A percentile compares a stretch with the other conserved stretches of the same genome.
Conservation (phyloP, 2,329 filamentous ascomycete species). For the Botrytis pseudocinerea region DNA sequence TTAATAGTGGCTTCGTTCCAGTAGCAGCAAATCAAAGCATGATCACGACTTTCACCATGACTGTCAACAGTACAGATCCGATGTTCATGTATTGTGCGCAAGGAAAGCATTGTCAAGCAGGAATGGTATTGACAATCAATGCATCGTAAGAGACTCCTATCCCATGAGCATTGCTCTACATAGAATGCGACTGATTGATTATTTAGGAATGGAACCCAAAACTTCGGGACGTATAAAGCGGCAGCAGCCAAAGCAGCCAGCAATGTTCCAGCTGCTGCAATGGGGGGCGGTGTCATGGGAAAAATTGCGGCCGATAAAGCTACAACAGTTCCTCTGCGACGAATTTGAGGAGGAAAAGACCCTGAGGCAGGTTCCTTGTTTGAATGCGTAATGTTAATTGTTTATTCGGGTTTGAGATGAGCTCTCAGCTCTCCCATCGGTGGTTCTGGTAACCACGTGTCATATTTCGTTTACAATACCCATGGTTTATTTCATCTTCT, state of each 20-base stretch:
- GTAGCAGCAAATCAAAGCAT: constrained; percentile 57
- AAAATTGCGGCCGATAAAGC: neutral
- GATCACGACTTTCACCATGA: constrained; percentile 60
- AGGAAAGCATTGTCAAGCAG: constrained; percentile 66
- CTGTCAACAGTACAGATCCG: constrained; percentile 67
- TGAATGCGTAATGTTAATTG: neutral
- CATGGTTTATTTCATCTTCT: neutral
- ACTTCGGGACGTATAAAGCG: constrained; percentile 11
- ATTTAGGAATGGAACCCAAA: constrained; percentile 12
- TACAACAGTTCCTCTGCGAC: constrained; percentile 10
- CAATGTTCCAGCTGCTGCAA: constrained; percentile 1
- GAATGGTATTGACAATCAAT: constrained; percentile 48
- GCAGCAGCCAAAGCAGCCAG: constrained; percentile 6
- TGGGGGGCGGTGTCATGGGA: constrained; percentile 1
- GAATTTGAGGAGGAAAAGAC: neutral
- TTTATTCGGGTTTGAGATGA: neutral
- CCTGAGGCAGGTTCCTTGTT: neutral
- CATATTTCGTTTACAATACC: neutral
- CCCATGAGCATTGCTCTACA: too few relatives aligned
- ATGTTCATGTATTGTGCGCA: constrained; percentile 81
- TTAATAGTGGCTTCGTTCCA: constrained; percentile 59
- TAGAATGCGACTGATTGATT: neutral
- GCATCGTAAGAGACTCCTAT: constrained; percentile 24
- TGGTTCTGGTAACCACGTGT: neutral
- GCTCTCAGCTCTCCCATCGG: neutral